Evolutionary conservation across 768 basidiomycete genomes (phyloP).

Genomic region (Tylopilus balloui): DNA sequence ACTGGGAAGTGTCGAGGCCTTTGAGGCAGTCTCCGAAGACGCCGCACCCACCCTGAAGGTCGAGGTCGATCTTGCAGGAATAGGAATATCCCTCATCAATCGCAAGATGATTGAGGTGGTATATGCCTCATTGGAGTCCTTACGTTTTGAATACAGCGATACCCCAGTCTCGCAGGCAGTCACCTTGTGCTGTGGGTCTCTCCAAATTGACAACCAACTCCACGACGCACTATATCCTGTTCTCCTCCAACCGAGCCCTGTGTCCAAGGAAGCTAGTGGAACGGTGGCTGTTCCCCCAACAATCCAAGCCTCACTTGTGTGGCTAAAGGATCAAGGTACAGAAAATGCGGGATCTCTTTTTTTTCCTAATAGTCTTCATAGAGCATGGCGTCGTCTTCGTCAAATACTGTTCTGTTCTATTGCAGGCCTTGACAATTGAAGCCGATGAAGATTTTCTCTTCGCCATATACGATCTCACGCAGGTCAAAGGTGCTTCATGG

Average conservation of each 20-base stretch:
- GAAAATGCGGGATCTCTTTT: background rate
- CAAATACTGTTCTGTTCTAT: conserved; percentile 91
- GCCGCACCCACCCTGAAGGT: conserved; percentile 61
- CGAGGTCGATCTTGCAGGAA: conserved; percentile 76
- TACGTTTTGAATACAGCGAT: conserved; percentile 82
- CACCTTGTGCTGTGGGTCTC: conserved; percentile 73
- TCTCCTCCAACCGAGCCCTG: conserved; percentile 88
- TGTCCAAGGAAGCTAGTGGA: conserved; percentile 68
- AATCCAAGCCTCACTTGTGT: conserved; percentile 80
- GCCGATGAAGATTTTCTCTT: conserved; percentile 97
- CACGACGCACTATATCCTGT: conserved; percentile 96
- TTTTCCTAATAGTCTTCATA: conserved; percentile 28
- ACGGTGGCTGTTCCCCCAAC: conserved; percentile 78
- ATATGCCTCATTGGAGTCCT: conserved; percentile 71
- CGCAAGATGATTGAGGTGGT: conserved; percentile 83
- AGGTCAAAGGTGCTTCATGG: conserved; percentile 90
- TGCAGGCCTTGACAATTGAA: conserved; percentile 93
- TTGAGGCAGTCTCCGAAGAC: conserved; percentile 82
- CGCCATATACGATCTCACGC: conserved; percentile 84
- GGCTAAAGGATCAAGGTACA: conserved; percentile 90
- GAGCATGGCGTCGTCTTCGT: conserved; percentile 98
- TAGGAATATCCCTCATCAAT: conserved; percentile 91
- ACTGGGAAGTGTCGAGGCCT: conserved; percentile 64
- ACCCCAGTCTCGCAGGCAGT: conserved; percentile 76
- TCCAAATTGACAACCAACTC: conserved; percentile 96